phyloP scores from a whole-genome alignment of 1,284 basidiomycete species.

The Coniferiporia sulphurascens region DNA sequence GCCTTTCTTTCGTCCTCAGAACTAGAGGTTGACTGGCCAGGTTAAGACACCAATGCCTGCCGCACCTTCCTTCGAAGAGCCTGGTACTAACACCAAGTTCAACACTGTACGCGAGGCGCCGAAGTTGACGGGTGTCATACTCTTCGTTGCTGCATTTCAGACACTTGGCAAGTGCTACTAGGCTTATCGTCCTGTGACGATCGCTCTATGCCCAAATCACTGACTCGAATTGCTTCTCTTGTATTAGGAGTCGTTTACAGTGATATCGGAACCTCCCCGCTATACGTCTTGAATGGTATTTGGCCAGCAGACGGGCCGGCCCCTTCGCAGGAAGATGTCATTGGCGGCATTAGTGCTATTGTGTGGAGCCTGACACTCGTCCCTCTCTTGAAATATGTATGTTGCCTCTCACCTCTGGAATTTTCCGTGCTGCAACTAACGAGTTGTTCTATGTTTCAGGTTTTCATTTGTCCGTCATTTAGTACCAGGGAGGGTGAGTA shows the following conservation, averaged over 20 bases:
- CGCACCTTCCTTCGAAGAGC: neutral
- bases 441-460: conserved; percentile 29
- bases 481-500: conserved; percentile 49
- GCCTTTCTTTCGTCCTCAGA: neutral
- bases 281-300: conserved; percentile 62
- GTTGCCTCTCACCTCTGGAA: conserved; percentile 22
- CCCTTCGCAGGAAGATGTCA: conserved; percentile 53
- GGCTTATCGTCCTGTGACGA: neutral
- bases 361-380: conserved; percentile 59
- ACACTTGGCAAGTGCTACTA: conserved; percentile 21
- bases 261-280: conserved; percentile 60
- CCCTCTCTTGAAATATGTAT: conserved; percentile 63
- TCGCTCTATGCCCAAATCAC: too few species aligned
- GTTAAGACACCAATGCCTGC: neutral
- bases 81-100: neutral
- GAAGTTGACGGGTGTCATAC: conserved; percentile 17
- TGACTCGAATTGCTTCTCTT: neutral
- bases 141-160: conserved; percentile 24
- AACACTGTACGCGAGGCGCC: neutral
- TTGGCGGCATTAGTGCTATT: conserved; percentile 57
- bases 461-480: conserved; percentile 51
- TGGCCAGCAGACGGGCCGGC: conserved; percentile 44
- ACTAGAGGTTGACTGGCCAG: neutral
- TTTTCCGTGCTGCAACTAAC: neutral
- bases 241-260: conserved; percentile 57